A percentile compares a stretch with the other conserved stretches of the same genome.
Conservation (phyloP, 768 basidiomycete species). For the Lentinus brumalis region DNA sequence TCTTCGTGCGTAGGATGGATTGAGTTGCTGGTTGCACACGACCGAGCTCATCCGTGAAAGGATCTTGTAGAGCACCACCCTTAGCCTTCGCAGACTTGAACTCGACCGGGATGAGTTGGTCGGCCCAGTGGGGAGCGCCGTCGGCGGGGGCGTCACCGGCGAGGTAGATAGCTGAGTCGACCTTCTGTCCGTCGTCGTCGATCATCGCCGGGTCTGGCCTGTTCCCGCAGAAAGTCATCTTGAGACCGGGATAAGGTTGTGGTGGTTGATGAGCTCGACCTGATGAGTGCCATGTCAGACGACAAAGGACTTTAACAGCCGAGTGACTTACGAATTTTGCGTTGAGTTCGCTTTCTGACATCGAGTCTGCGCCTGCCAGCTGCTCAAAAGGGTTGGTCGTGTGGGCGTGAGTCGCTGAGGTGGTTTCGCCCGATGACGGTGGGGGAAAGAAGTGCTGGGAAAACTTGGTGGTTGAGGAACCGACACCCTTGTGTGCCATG, state of each 20-base stretch:
- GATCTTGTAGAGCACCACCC: neutral
- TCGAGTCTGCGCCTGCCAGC: neutral
- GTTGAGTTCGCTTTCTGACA: neutral
- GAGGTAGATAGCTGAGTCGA: neutral
- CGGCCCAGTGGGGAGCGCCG: slow-evolving; percentile 1
- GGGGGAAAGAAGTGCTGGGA: neutral
- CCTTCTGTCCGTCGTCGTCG: neutral
- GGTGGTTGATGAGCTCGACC: neutral
- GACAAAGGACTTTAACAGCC: too few relatives aligned
- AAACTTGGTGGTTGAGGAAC: neutral
- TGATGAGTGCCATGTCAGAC: neutral
- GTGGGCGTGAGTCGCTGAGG: neutral
- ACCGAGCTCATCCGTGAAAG: neutral
- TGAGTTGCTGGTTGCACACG: neutral
- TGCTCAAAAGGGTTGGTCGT: neutral
- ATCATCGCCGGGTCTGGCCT: neutral
- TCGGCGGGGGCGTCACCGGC: neutral
- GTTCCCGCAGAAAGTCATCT: neutral
- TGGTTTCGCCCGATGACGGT: neutral
- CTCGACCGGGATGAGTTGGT: slow-evolving; percentile 11
- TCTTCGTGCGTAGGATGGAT: neutral
- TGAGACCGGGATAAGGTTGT: neutral
- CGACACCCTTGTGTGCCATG: neutral
- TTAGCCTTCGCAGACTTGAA: slow-evolving; percentile 1
- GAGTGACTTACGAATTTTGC: neutral